Base-by-base conservation (phyloP, 2,329 filamentous ascomycete genomes). In the Trichoderma sp. region DNA sequence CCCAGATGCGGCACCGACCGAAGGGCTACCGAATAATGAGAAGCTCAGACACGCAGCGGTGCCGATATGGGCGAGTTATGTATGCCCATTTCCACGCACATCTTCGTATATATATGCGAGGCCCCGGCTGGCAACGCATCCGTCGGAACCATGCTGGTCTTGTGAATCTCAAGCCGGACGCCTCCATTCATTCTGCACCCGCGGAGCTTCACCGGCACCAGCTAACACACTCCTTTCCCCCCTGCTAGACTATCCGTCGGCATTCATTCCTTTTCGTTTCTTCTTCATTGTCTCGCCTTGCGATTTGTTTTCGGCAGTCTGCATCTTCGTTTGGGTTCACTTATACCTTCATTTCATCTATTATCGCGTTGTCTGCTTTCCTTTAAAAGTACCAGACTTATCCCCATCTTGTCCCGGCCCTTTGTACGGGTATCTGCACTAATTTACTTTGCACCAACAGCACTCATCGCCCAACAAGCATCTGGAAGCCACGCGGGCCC, bases 141-240 rank as follows among this genome's bases (percentile, higher is more conserved):
- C 66, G 59, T 63, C 52, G 58, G 49, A 19, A 62, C 57, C 64
- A 29, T 67, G 66, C 66, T 49, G 66, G 29, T 35, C 27, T 31
- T 68, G 49, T 56, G 59, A 68, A 63, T 63, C 47, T 63, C 66
- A 62, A 52, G 60, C 59, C 37, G 24, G 59, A 63, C 66, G 59
- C 66, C 66, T 57, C 59, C 66, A 63, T 68, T 68, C 66, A 62
- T 57, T 68, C 37, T 49, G n/a, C 59, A 62, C 27, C 35, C 37
- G 55, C 49, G 43, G 61, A 49, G 64, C 65, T 43, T 56, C 53
- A 56, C 43, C 14, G 43, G 57, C 57, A 47, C 47, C 57, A 61
- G 58, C 64, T 52, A 35, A 53, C 65, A 68, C 65, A 43, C 31
- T 68, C 65, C 13, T 68, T 68, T 43, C 24, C 37, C 63, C 55